phyloP scores from a whole-genome alignment of 305 asterid species.

The Fraxinus sp. region DNA sequence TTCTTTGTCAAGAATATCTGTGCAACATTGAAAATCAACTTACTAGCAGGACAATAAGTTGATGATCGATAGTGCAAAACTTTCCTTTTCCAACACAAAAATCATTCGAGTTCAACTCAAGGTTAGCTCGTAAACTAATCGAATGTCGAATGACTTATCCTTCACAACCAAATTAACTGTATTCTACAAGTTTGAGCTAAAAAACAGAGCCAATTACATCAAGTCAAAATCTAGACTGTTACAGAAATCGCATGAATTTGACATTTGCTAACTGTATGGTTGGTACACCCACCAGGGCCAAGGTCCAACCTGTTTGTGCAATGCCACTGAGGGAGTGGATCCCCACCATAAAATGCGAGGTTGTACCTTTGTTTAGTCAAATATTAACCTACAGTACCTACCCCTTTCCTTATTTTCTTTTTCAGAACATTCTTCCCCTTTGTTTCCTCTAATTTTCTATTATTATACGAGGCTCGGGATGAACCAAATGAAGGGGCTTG shows the following conservation, averaged over 20 bases:
- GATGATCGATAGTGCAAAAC: neutral
- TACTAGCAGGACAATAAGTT: neutral
- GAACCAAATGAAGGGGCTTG: neutral
- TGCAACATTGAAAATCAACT: neutral
- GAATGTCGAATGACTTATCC: neutral
- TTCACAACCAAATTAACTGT: neutral
- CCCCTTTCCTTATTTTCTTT: neutral
- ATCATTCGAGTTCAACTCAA: neutral
- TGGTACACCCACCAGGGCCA: neutral
- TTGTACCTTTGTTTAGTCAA: neutral
- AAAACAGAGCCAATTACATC: neutral
- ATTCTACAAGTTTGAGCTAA: neutral
- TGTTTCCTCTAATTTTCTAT: neutral
- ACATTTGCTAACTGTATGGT: neutral
- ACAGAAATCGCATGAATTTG: neutral
- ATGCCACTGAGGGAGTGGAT: conserved; percentile 29
- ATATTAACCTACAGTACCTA: conserved; percentile 6
- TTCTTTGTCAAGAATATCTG: too few relatives aligned
- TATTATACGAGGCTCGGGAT: neutral
- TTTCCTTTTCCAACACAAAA: neutral
- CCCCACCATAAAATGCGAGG: conserved; percentile 20
- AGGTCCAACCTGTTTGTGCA: conserved; percentile 20
- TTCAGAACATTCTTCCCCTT: neutral
- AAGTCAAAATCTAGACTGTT: neutral
- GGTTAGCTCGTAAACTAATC: neutral